These are phyloP conservation scores for Teratosphaeriaceae sp. DNA, from an alignment of 2,329 filamentous ascomycete genomes.

Conservation along the genomic window DNA sequence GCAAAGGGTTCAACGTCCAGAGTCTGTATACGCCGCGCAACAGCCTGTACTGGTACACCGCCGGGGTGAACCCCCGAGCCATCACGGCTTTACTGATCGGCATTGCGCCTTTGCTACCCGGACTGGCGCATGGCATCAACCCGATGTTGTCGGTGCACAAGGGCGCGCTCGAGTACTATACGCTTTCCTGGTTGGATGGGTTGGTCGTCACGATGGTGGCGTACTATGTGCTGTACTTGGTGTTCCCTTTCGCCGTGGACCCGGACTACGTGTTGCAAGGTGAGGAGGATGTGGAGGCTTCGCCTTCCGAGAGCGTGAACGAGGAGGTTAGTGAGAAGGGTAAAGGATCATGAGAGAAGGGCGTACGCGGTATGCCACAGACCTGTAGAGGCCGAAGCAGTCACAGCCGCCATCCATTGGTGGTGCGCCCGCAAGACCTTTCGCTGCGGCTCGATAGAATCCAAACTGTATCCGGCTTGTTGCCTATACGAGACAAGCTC, in stretches of 20 bases:
- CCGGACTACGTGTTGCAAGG: not conserved
- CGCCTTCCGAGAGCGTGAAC: not conserved
- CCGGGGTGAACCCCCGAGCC: constrained; percentile 4
- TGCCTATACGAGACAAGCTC: too few relatives aligned
- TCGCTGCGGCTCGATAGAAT: too few relatives aligned
- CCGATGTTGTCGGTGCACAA: not conserved
- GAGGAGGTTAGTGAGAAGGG: not conserved
- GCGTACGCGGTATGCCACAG: too few relatives aligned
- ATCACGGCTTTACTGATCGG: constrained; percentile 3
- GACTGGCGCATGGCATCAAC: constrained; percentile 7
- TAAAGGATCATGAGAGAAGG: not conserved
- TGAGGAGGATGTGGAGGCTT: not conserved
- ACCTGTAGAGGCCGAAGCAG: too few relatives aligned
- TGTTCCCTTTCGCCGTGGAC: not conserved
- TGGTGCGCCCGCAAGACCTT: too few relatives aligned
- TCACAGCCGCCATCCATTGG: too few relatives aligned
- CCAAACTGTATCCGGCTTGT: too few relatives aligned
- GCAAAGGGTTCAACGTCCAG: constrained; percentile 6
- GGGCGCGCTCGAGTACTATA: constrained; percentile 4
- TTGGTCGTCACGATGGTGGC: not conserved
- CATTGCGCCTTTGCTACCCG: constrained; percentile 5
- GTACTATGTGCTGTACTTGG: constrained; percentile 2
- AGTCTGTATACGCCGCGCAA: constrained; percentile 1
- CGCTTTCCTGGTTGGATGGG: constrained; percentile 6
- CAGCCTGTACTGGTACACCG: constrained; percentile 7